These are phyloP conservation scores for Margaritispora aquatica DNA, from an alignment of 495 filamentous ascomycete species.

Conservation along the genomic window DNA sequence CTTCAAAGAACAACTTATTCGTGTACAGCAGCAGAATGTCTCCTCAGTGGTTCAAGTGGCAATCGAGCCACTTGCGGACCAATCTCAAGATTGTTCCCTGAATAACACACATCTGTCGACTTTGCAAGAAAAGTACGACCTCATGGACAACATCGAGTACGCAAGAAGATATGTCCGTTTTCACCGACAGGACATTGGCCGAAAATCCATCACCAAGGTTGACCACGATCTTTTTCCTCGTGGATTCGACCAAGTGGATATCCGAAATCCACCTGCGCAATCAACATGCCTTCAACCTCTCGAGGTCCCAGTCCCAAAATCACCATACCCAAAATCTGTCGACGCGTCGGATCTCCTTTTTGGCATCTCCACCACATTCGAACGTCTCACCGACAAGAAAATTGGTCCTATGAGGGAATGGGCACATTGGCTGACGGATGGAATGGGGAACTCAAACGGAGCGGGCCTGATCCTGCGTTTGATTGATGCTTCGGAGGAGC, in stretches of 20 bases:
- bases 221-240: constrained; percentile 37
- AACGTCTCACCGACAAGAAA: constrained; percentile 29
- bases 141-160: constrained; percentile 44
- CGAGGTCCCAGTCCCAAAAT: constrained; percentile 38
- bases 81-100: constrained; percentile 31
- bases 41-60: not conserved
- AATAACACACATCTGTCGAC: constrained; percentile 34
- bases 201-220: constrained; percentile 42
- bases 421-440: constrained; percentile 26
- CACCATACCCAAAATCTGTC: constrained; percentile 38
- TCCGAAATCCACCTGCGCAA: constrained; percentile 33
- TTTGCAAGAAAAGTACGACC: constrained; percentile 37
- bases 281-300: constrained; percentile 40
- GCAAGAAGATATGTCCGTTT: constrained; percentile 43
- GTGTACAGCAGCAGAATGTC: constrained; percentile 2
- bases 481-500: constrained; percentile 14
- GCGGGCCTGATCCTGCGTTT: constrained; percentile 17
- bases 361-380: constrained; percentile 21
- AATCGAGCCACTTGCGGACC: no score
- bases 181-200: constrained; percentile 31
- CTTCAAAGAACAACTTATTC: constrained; percentile 1
- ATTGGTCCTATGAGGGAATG: constrained; percentile 17
- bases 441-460: constrained; percentile 35
- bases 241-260: constrained; percentile 35
- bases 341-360: constrained; percentile 22